Base-by-base conservation (phyloP, 2,329 filamentous ascomycete genomes). In the Ophiostoma ips region DNA sequence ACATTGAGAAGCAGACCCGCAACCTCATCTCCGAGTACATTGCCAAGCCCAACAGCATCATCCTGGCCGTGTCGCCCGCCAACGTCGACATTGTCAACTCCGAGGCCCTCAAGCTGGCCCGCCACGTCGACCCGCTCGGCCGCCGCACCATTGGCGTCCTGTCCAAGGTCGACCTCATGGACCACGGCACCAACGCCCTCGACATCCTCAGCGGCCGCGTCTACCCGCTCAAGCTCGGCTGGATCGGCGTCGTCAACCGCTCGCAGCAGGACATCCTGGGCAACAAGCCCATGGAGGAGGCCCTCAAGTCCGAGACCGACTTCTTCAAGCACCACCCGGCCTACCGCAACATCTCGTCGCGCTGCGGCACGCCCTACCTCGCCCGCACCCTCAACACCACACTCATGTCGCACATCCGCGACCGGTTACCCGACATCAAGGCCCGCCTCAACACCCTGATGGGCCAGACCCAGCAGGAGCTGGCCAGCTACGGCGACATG, bases 21-120 rank as follows among this genome's bases (percentile, higher is more conserved):
- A 92, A 96, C 61, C 96, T 98, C 88, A 90, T 98, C 40, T 71
- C 96, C 63, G 96, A 96, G 73, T 92, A 96, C 66, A 98, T 98
- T 64, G 86, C 84, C 69, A 98, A 98, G 72, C 84, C 90, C 33
- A 98, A 98, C 67, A 92, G 92, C 53, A 98, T 98, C 66, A 92
- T 98, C 59, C 73, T 98, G 50, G 92, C 92, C 38, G 92, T 98
- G 56, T 96, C 92, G 5, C 84, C 90, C 38, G 92, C 92, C 60
- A 98, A 98, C 66, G 89, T 90, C 55, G 92, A 98, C 79, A 74
- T 98, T 74, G 92, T 92, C 62, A 98, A 98, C 72, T 98, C 92
- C 18, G 92, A 98, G 66, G 92, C 92, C 60, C 70, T 98, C 64
- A 95, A 98, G 71, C 76, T 98, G 58, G 92, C 92, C 37, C 79